These are phyloP conservation scores for Taphrina sp. DNA, from an alignment of 1,139 yeast species.

Conservation along the genomic window DNA sequence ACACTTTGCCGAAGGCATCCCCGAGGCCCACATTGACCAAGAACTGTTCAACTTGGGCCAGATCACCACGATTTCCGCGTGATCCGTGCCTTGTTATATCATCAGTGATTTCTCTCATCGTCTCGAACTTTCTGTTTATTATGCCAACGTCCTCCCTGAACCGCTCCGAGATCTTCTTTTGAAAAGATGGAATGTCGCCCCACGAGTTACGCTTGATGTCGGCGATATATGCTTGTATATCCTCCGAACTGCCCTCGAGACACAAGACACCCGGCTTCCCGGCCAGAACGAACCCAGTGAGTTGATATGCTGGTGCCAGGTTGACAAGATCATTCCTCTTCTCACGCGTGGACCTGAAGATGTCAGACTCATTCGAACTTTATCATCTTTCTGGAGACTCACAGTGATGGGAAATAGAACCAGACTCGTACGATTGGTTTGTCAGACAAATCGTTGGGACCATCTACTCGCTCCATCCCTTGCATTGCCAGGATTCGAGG, in stretches of 20 bases:
- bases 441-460: neutral
- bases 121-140: neutral
- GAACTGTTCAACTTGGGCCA: constrained; percentile 21
- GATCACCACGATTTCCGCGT: constrained; percentile 26
- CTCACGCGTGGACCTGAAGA: constrained; percentile 28
- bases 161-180: constrained; percentile 28
- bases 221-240: constrained; percentile 26
- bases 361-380: no score
- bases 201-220: constrained; percentile 31
- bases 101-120: constrained; percentile 29
- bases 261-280: constrained; percentile 32
- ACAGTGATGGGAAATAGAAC: constrained; percentile 30
- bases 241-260: constrained; percentile 10
- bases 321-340: constrained; percentile 22
- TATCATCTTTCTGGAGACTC: no score
- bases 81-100: constrained; percentile 17
- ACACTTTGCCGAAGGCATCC: constrained; percentile 13
- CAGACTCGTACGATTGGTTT: constrained; percentile 13
- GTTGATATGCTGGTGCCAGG: constrained; percentile 15
- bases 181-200: constrained; percentile 29
- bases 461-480: neutral
- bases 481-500: neutral
- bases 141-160: constrained; percentile 9
- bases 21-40: constrained; percentile 8
- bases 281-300: constrained; percentile 31